Base-by-base conservation (phyloP, 2,329 filamentous ascomycete species). In the Helminthosporium solani region DNA sequence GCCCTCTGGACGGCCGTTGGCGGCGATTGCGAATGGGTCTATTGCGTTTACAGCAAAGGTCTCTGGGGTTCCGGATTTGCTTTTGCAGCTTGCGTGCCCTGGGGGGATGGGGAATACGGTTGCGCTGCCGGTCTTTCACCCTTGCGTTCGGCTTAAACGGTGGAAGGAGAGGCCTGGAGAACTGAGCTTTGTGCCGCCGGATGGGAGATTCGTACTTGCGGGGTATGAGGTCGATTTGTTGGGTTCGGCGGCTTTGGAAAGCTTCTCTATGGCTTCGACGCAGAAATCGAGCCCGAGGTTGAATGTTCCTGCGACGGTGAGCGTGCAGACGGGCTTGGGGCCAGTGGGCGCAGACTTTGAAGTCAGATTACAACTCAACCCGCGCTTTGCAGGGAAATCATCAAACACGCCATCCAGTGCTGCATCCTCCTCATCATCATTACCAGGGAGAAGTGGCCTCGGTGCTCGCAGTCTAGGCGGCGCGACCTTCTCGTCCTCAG, bases 1-100 rank as follows among this genome's bases (percentile, higher is more conserved):
- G 0, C 94, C 94, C 0, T 96, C 91, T 0, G 94, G 94, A 3
- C 81, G 90, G 12, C 86, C 92, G 1, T 78, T 99, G 18, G 85
- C 89, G 7, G 92, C 94, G 2, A 86, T 95, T 54, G 88, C 90
- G 12, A 88, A 94, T 58, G 94, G 94, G 14, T 95, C 90, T 3
- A 92, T 99, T 56, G 91, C 89, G 1, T 97, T 97, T 68, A 97
- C 90, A 0, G 86, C 88, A 43, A 96, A 97, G 66, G 89, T 99
- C 33, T 96, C 92, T 0, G 94, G 94, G 3, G 83, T 97, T 2
- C 94, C 94, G 1, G 92, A 99, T 66, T 80, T 99, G n/a, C 70
- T 90, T 15, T 75, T 99, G 8, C 87, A 81, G 12, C 78, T 99
- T 21, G 87, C 86, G 0, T 86, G 88, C 2, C 87, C 90, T 3